A percentile compares a stretch with the other conserved stretches of the same genome.
phyloP scores from a whole-genome alignment of 1,139 yeast genomes.

The Sugiyamaella grinbergsii region DNA sequence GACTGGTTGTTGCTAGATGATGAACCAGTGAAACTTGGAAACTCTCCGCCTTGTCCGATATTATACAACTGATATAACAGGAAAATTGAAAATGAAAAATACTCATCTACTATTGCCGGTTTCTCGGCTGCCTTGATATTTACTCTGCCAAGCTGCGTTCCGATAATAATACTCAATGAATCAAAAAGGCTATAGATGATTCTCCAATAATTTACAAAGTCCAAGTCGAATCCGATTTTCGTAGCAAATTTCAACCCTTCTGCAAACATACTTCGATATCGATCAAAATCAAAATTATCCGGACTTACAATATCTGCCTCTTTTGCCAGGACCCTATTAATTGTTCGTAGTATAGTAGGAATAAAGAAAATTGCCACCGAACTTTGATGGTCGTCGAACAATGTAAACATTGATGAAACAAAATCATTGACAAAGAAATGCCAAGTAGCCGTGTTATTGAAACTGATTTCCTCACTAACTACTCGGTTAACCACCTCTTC shows the following conservation, averaged over 20 bases:
- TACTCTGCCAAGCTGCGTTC: not conserved
- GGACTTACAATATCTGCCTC: conserved; percentile 11
- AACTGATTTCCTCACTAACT: conserved; percentile 6
- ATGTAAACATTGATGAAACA: not conserved
- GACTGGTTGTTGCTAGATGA: not conserved
- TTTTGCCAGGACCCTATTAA: conserved; percentile 2
- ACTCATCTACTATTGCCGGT: not conserved
- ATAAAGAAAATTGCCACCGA: conserved; percentile 12
- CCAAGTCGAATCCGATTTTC: not conserved
- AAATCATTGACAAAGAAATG: conserved; percentile 7
- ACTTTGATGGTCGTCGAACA: not conserved
- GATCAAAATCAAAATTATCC: not conserved
- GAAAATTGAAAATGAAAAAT: conserved; percentile 8
- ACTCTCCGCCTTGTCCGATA: not conserved
- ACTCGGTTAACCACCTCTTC: conserved; percentile 14
- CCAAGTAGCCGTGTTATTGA: conserved; percentile 8
- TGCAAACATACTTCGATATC: conserved; percentile 7
- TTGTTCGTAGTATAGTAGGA: conserved; percentile 6
- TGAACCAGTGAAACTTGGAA: not conserved
- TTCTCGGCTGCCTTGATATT: not conserved
- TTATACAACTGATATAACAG: conserved; percentile 7
- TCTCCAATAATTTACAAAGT: conserved; percentile 12
- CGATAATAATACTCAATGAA: conserved; percentile 3
- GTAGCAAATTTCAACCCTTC: conserved; percentile 10
- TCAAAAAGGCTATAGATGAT: conserved; percentile 7